Percentiles rank a stretch among this genome's conserved stretches.
These are phyloP conservation scores for Pseudocercospora macadamiae DNA, from an alignment of 2,329 filamentous ascomycete species.

Conservation along the genomic window DNA sequence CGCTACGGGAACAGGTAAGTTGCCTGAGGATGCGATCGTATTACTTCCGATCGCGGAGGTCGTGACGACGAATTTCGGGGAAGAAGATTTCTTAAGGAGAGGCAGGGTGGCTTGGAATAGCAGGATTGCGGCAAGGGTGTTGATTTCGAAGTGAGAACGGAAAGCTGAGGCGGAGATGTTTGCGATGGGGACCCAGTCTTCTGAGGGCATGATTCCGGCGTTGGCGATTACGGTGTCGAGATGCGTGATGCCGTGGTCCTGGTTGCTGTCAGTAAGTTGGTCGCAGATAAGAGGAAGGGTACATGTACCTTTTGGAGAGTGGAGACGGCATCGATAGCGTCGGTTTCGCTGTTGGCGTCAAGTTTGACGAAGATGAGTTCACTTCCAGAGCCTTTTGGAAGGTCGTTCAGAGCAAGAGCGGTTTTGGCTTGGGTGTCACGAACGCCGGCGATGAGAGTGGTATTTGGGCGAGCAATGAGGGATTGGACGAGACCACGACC, in stretches of 20 bases:
- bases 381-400: slow-evolving; percentile 2
- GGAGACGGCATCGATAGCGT: not conserved
- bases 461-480: slow-evolving; percentile 5
- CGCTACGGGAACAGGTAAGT: not conserved
- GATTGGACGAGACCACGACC: slow-evolving; percentile 13
- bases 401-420: slow-evolving; percentile 1
- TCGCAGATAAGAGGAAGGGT: not conserved
- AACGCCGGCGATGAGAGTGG: slow-evolving; percentile 14
- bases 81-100: not conserved
- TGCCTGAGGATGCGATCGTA: not conserved
- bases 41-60: slow-evolving; percentile 4
- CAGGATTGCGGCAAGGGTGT: slow-evolving; percentile 11
- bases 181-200: not conserved
- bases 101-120: slow-evolving; percentile 7
- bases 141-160: slow-evolving; percentile 7
- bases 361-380: slow-evolving; percentile 5
- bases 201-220: not conserved
- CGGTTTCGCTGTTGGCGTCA: slow-evolving; percentile 5
- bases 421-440: slow-evolving; percentile 8
- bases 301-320: slow-evolving; percentile 1
- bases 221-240: slow-evolving; percentile 18
- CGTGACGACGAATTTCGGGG: slow-evolving; percentile 9
- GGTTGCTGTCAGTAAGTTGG: not conserved
- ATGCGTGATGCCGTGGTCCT: slow-evolving; percentile 2
- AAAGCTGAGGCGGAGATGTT: not conserved